Percentiles rank a stretch among this genome's conserved stretches.
phyloP scores from a whole-genome alignment of 2,329 filamentous ascomycete species.

The Hirsutella thompsonii region DNA sequence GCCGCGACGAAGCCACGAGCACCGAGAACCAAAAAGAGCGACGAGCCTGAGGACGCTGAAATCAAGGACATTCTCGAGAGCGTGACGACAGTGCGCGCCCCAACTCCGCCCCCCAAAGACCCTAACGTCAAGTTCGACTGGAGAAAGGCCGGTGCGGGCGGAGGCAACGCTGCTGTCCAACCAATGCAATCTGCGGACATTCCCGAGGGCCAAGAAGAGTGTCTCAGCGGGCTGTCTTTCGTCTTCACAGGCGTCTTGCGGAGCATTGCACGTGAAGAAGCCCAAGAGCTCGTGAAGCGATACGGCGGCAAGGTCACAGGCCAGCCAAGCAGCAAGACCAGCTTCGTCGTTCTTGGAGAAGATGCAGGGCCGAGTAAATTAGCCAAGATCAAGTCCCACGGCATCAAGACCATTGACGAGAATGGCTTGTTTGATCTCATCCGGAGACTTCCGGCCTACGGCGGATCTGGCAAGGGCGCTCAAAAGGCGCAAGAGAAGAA shows the following conservation, averaged over 20 bases:
- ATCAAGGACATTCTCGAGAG: constrained; percentile 72
- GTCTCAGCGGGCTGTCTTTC: constrained; percentile 77
- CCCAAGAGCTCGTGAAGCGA: constrained; percentile 72
- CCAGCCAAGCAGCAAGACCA: constrained; percentile 84
- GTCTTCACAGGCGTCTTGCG: constrained; percentile 89
- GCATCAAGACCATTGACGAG: constrained; percentile 88
- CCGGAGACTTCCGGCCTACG: constrained; percentile 64
- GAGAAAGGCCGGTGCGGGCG: constrained; percentile 44
- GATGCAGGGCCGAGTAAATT: constrained; percentile 93
- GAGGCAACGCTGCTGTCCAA: constrained; percentile 45
- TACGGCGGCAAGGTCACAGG: constrained; percentile 86
- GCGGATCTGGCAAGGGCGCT: constrained; percentile 78
- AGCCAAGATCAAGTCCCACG: constrained; percentile 65
- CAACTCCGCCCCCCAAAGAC: constrained; percentile 66
- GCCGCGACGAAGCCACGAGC: constrained; percentile 45
- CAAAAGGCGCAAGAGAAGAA: constrained; percentile 77
- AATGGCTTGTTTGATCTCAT: constrained; percentile 85
- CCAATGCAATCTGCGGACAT: constrained; percentile 57
- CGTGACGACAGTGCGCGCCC: constrained; percentile 71
- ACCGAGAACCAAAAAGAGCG: constrained; percentile 50
- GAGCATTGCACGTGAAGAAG: constrained; percentile 72
- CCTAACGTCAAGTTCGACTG: constrained; percentile 70
- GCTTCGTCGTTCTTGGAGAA: constrained; percentile 77
- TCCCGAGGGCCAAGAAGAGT: constrained; percentile 77
- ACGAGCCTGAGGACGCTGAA: constrained; percentile 55